Base-by-base conservation (phyloP, 2,329 filamentous ascomycete species). In the Pseudogymnoascus sp. region DNA sequence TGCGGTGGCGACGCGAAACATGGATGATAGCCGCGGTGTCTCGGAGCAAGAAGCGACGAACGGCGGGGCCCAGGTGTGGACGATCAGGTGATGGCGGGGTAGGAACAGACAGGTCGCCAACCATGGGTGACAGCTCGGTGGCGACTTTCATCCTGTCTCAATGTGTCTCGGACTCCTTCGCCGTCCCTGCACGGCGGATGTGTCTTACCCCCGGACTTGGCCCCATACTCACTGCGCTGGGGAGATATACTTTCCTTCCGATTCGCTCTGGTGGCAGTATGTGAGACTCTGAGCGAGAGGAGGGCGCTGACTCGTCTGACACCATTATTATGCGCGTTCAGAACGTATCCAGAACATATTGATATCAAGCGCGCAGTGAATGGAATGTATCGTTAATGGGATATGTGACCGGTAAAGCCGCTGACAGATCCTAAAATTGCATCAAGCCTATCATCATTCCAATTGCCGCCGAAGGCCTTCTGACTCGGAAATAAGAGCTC, bases 201-300 rank as follows among this genome's bases (percentile, higher is more conserved):
- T 51, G 44, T 51, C 44, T 51, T 51, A 51, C 27, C 44, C 44
- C 44, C 44, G 44, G 44, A 51, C 27, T 51, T 51, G 44, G 44
- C 4, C 8, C n/a, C 44, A 51, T 51, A 31, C n/a, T 42, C 39
- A 42, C 25, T 17, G 9, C 17, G 39, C 9, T 13, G 44, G 44
- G 44, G n/a, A 13, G 25, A 15, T 31, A 15, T 5, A 17, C 3
- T n/a, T 17, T 8, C 8, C n/a, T 51, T 31, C 44, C 44, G 44
- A 51, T 51, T 51, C 44, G 44, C n/a, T 15, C 27, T 15, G 44
- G 15, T 31, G 6, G 7, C 10, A 8, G 12, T 48, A 48, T 29
- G 25, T n/a, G 21, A 27, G 21, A 44, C 21, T 13, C 42, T n/a
- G 42, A 29, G 42, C 17, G 44, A 15, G 8, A 31, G 27, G 5